Evolutionary conservation across 768 basidiomycete species (phyloP).

Genomic region (Bullera alba): DNA sequence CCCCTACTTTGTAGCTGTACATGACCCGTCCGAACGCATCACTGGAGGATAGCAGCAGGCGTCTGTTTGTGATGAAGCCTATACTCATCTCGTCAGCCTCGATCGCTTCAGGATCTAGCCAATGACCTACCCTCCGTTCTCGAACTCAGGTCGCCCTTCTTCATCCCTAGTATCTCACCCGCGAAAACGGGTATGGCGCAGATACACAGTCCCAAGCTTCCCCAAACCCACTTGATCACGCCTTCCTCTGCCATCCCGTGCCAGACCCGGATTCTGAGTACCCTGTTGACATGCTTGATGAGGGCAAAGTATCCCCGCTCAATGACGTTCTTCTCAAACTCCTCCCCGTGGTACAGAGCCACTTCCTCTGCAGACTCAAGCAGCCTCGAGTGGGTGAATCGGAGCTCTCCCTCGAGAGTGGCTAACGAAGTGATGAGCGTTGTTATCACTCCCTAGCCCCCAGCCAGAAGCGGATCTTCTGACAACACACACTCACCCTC

Average conservation of each 20-base stretch:
- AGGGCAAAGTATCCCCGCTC: slow-evolving; percentile 81
- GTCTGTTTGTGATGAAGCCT: slow-evolving; percentile 96
- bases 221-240: slow-evolving; percentile 91
- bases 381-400: slow-evolving; percentile 85
- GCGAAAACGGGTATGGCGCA: slow-evolving; percentile 94
- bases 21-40: slow-evolving; percentile 94
- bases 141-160: slow-evolving; percentile 63
- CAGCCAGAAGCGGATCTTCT: background rate
- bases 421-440: slow-evolving; percentile 47
- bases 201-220: slow-evolving; percentile 80
- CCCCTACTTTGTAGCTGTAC: slow-evolving; percentile 77
- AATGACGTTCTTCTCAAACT: slow-evolving; percentile 81
- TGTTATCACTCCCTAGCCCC: too few relatives aligned
- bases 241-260: slow-evolving; percentile 90
- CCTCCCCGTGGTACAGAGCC: slow-evolving; percentile 79
- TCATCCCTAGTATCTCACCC: slow-evolving; percentile 63
- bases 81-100: slow-evolving; percentile 6
- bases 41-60: slow-evolving; percentile 71
- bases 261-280: slow-evolving; percentile 74
- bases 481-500: slow-evolving; percentile 24
- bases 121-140: slow-evolving; percentile 69
- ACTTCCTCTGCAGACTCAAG: slow-evolving; percentile 62
- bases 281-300: slow-evolving; percentile 74
- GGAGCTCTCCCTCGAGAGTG: slow-evolving; percentile 76
- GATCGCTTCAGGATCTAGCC: background rate